phyloP scores from a whole-genome alignment of 768 basidiomycete species.

The Pulveroboletus sp. region DNA sequence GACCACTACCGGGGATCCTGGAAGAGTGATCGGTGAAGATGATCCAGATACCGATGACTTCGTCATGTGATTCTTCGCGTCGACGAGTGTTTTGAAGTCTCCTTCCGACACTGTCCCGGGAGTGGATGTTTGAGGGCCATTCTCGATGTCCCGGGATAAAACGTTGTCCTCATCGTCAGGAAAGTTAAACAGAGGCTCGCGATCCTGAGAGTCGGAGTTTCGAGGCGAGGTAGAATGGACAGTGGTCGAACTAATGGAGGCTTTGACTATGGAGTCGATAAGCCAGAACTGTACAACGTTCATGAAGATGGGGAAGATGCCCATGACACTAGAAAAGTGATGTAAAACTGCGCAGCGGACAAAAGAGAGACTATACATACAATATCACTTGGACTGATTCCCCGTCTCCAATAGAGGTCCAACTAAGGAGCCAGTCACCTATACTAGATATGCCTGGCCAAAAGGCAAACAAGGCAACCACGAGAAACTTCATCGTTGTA shows the following conservation, averaged over 20 bases:
- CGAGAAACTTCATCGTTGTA: conserved; percentile 85
- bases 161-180: conserved; percentile 48
- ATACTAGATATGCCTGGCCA: conserved; percentile 66
- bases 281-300: conserved; percentile 92
- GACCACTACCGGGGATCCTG: conserved; percentile 2
- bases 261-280: conserved; percentile 90
- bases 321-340: conserved; percentile 63
- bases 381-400: conserved; percentile 74
- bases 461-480: conserved; percentile 68
- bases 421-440: conserved; percentile 86
- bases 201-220: conserved; percentile 39
- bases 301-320: conserved; percentile 85
- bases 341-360: conserved; percentile 8
- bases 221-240: conserved; percentile 39
- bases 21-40: conserved; percentile 13
- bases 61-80: conserved; percentile 9
- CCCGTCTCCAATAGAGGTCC: conserved; percentile 59
- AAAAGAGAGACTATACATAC: conserved; percentile 41
- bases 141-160: conserved; percentile 42
- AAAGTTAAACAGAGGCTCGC: conserved; percentile 61
- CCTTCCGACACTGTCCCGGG: conserved; percentile 34
- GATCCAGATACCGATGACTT: conserved; percentile 13
- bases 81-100: conserved; percentile 18
- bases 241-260: conserved; percentile 39
- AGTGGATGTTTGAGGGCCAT: conserved; percentile 32